These are phyloP conservation scores for Trichosporon ovoides DNA, from an alignment of 1,284 basidiomycete species.

Conservation along the genomic window DNA sequence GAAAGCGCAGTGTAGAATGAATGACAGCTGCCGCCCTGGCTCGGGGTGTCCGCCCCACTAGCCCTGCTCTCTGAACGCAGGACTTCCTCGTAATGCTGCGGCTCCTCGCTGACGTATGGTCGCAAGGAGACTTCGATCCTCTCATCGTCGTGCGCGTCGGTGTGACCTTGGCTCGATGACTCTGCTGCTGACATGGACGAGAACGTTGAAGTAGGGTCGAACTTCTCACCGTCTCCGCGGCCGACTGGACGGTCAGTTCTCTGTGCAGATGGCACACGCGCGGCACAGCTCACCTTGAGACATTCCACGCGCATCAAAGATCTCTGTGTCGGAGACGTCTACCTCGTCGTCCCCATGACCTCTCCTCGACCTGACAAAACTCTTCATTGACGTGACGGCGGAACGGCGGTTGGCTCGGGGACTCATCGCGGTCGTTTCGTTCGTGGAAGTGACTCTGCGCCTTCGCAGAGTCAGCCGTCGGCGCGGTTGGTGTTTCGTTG, in stretches of 20 bases:
- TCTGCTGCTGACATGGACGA: neutral
- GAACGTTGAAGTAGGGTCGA: neutral
- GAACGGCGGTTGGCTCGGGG: neutral
- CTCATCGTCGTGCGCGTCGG: neutral
- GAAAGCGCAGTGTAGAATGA: constrained; percentile 1
- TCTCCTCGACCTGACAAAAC: neutral
- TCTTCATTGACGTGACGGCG: constrained; percentile 4
- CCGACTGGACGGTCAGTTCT: neutral
- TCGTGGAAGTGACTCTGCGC: neutral
- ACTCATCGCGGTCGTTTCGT: neutral
- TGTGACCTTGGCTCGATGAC: neutral
- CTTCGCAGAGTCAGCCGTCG: constrained; percentile 1
- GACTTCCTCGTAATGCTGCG: neutral
- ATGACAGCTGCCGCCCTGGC: constrained; percentile 1
- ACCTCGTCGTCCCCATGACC: neutral
- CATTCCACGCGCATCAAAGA: neutral
- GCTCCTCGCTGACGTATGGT: neutral
- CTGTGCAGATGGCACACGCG: neutral
- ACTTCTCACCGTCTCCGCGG: neutral
- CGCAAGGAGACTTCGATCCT: neutral
- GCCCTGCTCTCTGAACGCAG: neutral
- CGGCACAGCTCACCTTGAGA: neutral
- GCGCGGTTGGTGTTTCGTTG: neutral
- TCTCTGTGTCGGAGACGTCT: neutral
- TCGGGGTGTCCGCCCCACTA: neutral